Evolutionary conservation across 2,329 filamentous ascomycete species (phyloP).

Genomic region (Xylaria sp.): DNA sequence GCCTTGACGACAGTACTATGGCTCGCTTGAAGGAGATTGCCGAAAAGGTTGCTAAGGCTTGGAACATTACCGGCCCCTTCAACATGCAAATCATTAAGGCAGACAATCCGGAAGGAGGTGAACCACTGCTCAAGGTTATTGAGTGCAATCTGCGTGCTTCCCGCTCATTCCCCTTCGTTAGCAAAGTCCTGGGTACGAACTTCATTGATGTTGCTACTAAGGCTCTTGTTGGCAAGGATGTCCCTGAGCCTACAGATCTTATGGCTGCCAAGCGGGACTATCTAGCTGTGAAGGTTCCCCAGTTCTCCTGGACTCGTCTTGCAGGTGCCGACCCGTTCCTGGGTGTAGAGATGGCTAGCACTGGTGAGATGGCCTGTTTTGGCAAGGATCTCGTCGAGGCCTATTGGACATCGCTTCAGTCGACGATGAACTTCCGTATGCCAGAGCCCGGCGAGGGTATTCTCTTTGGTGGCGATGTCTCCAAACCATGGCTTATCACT

Average conservation of each 20-base stretch:
- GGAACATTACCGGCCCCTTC: conserved; percentile 97
- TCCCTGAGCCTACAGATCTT: conserved; percentile 83
- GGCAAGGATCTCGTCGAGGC: conserved; percentile 94
- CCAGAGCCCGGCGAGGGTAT: conserved; percentile 94
- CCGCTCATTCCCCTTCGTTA: conserved; percentile 97
- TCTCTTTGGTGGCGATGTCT: conserved; percentile 85
- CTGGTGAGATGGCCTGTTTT: conserved; percentile 98
- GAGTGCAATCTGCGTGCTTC: conserved; percentile 98
- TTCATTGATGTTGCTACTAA: conserved; percentile 96
- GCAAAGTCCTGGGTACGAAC: conserved; percentile 94
- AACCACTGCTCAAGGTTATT: conserved; percentile 87
- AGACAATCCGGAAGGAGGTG: conserved; percentile 73
- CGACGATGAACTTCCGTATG: conserved; percentile 98
- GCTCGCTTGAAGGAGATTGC: conserved; percentile 93
- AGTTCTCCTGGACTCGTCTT: conserved; percentile 98
- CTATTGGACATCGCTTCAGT: conserved; percentile 96
- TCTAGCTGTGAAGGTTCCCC: conserved; percentile 94
- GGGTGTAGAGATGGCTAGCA: conserved; percentile 96
- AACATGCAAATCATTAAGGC: conserved; percentile 99
- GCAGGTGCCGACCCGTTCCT: conserved; percentile 97
- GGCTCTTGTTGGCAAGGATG: conserved; percentile 82
- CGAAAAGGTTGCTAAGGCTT: conserved; percentile 93
- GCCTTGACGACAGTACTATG: conserved; percentile 78
- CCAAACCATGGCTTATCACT: conserved; percentile 71
- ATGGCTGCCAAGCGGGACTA: conserved; percentile 92